Conservation (phyloP, 1,284 basidiomycete species). For the Inonotus obliquus region DNA sequence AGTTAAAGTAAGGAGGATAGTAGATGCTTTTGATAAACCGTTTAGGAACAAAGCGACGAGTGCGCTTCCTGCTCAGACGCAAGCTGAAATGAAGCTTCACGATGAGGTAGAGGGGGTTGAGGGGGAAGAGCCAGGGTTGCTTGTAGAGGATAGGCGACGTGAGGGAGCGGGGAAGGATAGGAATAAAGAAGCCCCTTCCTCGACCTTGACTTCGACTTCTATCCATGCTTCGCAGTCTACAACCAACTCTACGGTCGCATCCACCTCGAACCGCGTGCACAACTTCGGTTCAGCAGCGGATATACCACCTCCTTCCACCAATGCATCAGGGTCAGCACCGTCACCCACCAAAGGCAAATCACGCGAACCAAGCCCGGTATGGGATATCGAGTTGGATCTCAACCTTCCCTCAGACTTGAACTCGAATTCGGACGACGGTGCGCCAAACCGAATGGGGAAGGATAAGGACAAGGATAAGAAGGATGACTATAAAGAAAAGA, state of each 20-base stretch:
- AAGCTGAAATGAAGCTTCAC: neutral
- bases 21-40: conserved; percentile 75
- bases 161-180: neutral
- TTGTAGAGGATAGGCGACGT: neutral
- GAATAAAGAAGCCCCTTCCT: neutral
- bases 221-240: neutral
- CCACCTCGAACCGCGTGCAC: neutral
- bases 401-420: conserved; percentile 21
- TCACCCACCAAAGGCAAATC: conserved; percentile 15
- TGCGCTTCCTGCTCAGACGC: conserved; percentile 33
- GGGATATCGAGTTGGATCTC: conserved; percentile 38
- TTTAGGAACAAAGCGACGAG: conserved; percentile 62
- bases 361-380: conserved; percentile 30
- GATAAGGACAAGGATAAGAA: no score
- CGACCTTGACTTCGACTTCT: neutral
- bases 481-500: no score
- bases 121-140: conserved; percentile 7
- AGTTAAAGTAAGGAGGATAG: conserved; percentile 84
- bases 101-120: conserved; percentile 19
- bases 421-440: no score
- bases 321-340: neutral
- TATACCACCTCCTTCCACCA: conserved; percentile 2
- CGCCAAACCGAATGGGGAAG: neutral
- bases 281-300: conserved; percentile 19
- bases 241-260: neutral